Evolutionary conservation across 2,329 filamentous ascomycete species (phyloP), one percentile per base, ranked within the genome.

Genomic region (Huntiella decipiens): DNA sequence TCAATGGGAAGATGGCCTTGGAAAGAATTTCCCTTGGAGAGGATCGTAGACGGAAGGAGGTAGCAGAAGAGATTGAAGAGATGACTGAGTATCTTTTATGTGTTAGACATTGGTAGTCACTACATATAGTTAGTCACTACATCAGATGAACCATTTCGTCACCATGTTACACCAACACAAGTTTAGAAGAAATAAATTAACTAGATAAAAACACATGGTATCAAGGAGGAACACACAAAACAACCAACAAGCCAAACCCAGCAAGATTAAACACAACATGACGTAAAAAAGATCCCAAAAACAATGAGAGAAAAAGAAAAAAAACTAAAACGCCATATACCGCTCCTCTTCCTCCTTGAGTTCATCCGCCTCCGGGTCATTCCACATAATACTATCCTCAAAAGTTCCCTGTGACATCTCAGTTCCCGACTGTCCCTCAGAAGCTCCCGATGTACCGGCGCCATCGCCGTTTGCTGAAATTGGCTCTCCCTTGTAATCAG

Each of bases 11-110:
- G 47, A 78, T 81, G 56, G 79, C 87, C 2, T 67, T 96, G 50
- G 91, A 98, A 63, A 78, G 87, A 54, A 81, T 98, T 52, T 75
- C 82, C 1, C 65, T 91, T n/a, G 72, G 80, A 47, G 85, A 95
- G 62, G 82, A 82, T 4, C 71, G 92, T 64, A 93, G 91, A 65
- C 70, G 85, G 47, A 92, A 88, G 62, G 79, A 82, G 53, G 70
- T 85, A 11, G 86, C 82, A 66, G 71, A 73, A 40, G 64, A 78
- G 46, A 59, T 82, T 46, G 70, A 69, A 36, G 63, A 65, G n/a
- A 77, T 79, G 68, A 71, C 73, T 52, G 79, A 83, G 56, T 73
- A 79, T 59, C 56, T 86, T 15, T 58, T 85, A 3, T 73, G 72
- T 52, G 73, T 77, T 43, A 67, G 77, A 44, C 80, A 85, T 59